These are phyloP conservation scores for Madurella mycetomatis DNA, from an alignment of 2,329 filamentous ascomycete genomes.

Conservation along the genomic window DNA sequence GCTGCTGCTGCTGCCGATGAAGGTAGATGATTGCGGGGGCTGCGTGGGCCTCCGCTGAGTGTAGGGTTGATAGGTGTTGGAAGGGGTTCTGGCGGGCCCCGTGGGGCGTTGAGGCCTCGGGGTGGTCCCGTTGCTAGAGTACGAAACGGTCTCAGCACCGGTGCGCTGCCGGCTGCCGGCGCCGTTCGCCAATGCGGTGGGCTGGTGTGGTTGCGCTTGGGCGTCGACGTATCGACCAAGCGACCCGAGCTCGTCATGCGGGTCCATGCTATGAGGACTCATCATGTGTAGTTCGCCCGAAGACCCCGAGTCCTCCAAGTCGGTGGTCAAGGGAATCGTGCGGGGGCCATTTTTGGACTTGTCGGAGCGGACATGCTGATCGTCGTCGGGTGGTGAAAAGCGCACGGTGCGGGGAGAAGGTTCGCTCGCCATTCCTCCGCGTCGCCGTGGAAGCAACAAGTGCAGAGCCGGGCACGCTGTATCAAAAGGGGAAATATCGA, in stretches of 20 bases:
- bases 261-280: constrained; percentile 43
- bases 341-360: constrained; percentile 38
- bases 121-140: constrained; percentile 30
- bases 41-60: constrained; percentile 49
- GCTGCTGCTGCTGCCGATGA: constrained; percentile 29
- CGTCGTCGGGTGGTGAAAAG: constrained; percentile 49
- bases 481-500: background rate
- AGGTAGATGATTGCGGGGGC: constrained; percentile 33
- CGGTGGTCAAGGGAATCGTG: constrained; percentile 34
- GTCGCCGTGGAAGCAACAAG: background rate
- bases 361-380: constrained; percentile 37
- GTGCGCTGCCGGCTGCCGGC: constrained; percentile 38
- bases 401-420: constrained; percentile 53
- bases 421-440: constrained; percentile 38
- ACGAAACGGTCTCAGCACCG: constrained; percentile 27
- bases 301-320: constrained; percentile 47
- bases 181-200: constrained; percentile 41
- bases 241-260: constrained; percentile 47
- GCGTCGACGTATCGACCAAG: constrained; percentile 44
- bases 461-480: background rate
- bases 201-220: constrained; percentile 36
- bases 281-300: constrained; percentile 42
- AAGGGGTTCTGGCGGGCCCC: constrained; percentile 67
- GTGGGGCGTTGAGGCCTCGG: constrained; percentile 60
- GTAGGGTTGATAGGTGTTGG: constrained; percentile 73